These are phyloP conservation scores for Colletotrichum aenigma DNA, from an alignment of 2,329 filamentous ascomycete species.

Conservation along the genomic window DNA sequence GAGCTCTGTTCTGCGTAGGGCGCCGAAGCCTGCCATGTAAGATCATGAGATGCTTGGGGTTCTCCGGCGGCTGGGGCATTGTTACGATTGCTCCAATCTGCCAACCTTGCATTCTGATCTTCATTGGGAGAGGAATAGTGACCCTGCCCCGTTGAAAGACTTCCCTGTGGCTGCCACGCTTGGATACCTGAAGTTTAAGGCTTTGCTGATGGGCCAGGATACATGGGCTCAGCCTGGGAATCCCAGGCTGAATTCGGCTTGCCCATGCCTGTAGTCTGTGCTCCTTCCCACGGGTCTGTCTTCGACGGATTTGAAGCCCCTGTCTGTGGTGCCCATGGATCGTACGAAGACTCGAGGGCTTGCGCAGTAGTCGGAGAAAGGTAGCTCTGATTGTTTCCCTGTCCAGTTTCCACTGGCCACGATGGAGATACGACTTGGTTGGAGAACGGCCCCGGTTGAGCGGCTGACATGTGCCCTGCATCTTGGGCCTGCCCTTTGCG, in stretches of 20 bases:
- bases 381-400: not conserved
- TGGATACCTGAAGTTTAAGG: accelerated
- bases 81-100: not conserved
- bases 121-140: not conserved
- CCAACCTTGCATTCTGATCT: not conserved
- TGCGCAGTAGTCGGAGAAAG: not conserved
- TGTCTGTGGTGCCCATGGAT: not conserved
- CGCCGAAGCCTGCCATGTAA: no score
- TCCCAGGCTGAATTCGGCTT: not conserved
- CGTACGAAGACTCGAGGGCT: not conserved
- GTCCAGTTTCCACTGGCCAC: not conserved
- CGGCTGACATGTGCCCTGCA: not conserved
- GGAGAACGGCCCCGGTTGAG: not conserved
- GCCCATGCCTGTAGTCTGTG: not conserved
- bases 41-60: no score
- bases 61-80: no score
- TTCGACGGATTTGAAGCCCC: not conserved
- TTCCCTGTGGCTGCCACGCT: not conserved
- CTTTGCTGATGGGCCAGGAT: not conserved
- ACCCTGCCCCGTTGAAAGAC: no score
- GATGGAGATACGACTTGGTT: not conserved
- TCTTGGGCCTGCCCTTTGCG: not conserved
- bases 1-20: no score
- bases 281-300: not conserved
- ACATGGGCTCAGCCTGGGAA: not conserved